These are phyloP conservation scores for Ascoidea rubescens DNA, from an alignment of 805 yeast species.

Conservation along the genomic window DNA sequence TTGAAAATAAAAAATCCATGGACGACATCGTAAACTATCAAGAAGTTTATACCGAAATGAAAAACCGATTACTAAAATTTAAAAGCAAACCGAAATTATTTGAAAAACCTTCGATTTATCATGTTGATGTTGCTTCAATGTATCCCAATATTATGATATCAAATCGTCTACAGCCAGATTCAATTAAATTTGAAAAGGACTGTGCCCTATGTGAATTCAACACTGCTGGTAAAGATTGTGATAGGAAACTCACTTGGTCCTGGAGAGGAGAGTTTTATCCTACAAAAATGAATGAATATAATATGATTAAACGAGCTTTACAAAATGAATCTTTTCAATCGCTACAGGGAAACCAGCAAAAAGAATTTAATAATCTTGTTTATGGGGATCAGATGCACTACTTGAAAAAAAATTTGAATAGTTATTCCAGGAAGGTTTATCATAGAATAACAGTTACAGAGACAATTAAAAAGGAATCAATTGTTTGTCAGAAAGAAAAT, in stretches of 20 bases:
- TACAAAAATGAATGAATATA: conserved; percentile 80
- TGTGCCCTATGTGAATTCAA: conserved; percentile 98
- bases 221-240: conserved; percentile 89
- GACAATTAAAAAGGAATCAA: conserved; percentile 79
- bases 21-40: conserved; percentile 73
- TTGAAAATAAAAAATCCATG: conserved; percentile 60
- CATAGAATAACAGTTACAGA: conserved; percentile 71
- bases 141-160: conserved; percentile 98
- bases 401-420: conserved; percentile 66
- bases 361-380: conserved; percentile 22
- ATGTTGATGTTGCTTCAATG: conserved; percentile 99
- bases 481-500: conserved; percentile 93
- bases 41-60: conserved; percentile 52
- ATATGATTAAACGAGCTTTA: conserved; percentile 74
- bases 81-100: conserved; percentile 46
- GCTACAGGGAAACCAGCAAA: conserved; percentile 25
- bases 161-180: conserved; percentile 93
- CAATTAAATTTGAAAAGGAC: conserved; percentile 88
- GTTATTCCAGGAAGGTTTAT: conserved; percentile 75
- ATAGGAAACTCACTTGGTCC: conserved; percentile 84
- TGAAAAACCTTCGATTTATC: conserved; percentile 84
- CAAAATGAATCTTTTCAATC: conserved; percentile 63
- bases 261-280: conserved; percentile 98
- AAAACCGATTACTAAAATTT: conserved; percentile 38
- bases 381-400: conserved; percentile 64